phyloP scores from a whole-genome alignment of 202 grass and related monocot species.

The Digitaria exilis region DNA sequence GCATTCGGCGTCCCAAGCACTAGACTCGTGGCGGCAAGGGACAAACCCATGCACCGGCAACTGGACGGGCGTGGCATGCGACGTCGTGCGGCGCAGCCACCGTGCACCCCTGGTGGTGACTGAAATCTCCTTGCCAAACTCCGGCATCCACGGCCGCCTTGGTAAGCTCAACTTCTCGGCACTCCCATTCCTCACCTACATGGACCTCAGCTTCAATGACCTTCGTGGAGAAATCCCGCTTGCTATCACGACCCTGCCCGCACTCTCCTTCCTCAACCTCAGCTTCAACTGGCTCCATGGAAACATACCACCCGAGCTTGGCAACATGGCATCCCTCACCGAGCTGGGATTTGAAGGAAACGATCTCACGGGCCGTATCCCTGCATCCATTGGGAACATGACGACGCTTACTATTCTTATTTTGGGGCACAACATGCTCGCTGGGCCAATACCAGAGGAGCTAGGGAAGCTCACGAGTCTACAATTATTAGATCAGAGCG shows the following conservation, averaged over 20 bases:
- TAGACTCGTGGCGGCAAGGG: neutral
- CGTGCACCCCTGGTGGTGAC: neutral
- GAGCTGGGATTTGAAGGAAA: neutral
- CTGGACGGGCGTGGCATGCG: neutral
- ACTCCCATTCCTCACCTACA: neutral
- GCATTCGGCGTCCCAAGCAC: too few relatives aligned
- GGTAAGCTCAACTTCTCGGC: slow-evolving; percentile 32
- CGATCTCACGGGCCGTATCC: slow-evolving; percentile 31
- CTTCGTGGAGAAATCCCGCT: slow-evolving; percentile 24
- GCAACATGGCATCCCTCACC: neutral
- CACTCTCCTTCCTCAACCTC: slow-evolving; percentile 6
- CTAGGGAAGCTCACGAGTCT: slow-evolving; percentile 10
- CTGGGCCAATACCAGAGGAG: slow-evolving; percentile 44
- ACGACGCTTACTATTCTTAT: slow-evolving; percentile 39
- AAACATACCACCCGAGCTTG: neutral
- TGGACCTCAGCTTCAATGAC: slow-evolving; percentile 24
- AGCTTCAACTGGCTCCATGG: neutral
- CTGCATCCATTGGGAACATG: slow-evolving; percentile 45
- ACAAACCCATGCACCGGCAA: neutral
- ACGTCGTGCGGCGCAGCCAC: neutral
- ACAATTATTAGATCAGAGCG: neutral
- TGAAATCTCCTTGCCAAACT: neutral
- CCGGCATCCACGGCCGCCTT: neutral
- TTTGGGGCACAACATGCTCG: slow-evolving; percentile 43
- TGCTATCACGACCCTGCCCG: neutral